These are phyloP conservation scores for Clavispora phyllophila DNA, from an alignment of 805 yeast species.

Conservation along the genomic window DNA sequence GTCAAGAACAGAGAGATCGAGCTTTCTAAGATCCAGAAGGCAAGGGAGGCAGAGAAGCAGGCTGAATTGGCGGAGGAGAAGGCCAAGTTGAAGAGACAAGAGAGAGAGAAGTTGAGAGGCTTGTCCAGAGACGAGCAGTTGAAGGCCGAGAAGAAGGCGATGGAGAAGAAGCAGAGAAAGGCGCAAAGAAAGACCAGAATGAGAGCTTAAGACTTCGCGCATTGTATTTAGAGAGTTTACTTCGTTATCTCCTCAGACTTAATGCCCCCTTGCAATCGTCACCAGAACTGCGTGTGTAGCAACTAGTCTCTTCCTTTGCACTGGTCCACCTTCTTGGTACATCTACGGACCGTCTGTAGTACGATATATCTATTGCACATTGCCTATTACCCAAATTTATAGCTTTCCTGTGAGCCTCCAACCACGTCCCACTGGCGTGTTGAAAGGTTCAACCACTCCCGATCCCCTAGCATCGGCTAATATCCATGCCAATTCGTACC, in stretches of 20 bases:
- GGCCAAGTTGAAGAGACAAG: constrained; percentile 62
- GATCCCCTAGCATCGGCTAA: constrained; percentile 48
- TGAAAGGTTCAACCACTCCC: constrained; percentile 48
- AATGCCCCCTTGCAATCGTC: too few species aligned
- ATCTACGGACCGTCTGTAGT: too few species aligned
- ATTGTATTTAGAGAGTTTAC: neutral
- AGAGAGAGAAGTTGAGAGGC: constrained; percentile 51
- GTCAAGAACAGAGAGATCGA: constrained; percentile 75
- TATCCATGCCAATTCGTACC: constrained; percentile 45
- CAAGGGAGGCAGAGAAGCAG: constrained; percentile 57
- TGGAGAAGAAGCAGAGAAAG: constrained; percentile 78
- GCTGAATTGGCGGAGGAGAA: constrained; percentile 69
- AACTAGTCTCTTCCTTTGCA: too few species aligned
- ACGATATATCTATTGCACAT: too few species aligned
- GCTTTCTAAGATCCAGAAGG: constrained; percentile 60
- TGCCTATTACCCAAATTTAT: constrained; percentile 7
- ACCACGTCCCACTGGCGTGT: constrained; percentile 52
- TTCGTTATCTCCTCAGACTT: neutral
- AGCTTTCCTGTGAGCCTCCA: constrained; percentile 52
- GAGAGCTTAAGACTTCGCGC: constrained; percentile 19
- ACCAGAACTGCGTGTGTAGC: neutral
- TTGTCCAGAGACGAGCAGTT: constrained; percentile 75
- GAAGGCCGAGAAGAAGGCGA: constrained; percentile 70
- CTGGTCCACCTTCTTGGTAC: too few species aligned
- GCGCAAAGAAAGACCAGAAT: constrained; percentile 56